Percentiles rank a stretch among this genome's conserved stretches.
These are phyloP conservation scores for Sarocladium strictum DNA, from an alignment of 2,329 filamentous ascomycete genomes.

Conservation along the genomic window DNA sequence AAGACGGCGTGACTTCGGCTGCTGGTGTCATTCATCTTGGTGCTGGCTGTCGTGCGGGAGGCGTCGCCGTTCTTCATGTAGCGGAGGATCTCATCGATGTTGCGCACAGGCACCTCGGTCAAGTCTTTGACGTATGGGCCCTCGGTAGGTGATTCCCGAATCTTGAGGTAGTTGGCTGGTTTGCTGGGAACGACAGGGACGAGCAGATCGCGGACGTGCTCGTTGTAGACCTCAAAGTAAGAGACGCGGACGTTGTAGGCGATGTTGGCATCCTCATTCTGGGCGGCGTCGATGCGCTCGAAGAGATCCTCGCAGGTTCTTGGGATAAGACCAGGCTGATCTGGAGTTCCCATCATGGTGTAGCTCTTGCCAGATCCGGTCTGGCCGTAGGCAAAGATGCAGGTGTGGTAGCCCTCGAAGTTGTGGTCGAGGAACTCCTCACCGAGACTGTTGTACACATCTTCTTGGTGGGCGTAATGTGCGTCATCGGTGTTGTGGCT, in stretches of 20 bases:
- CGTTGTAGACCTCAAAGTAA: constrained; percentile 99
- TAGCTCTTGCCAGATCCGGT: constrained; percentile 97
- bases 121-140: constrained; percentile 96
- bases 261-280: constrained; percentile 79
- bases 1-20: constrained; percentile 96
- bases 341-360: constrained; percentile 89
- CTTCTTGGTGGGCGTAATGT: constrained; percentile 87
- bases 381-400: constrained; percentile 97
- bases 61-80: constrained; percentile 87
- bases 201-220: constrained; percentile 91
- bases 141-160: constrained; percentile 89
- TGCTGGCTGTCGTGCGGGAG: constrained; percentile 84
- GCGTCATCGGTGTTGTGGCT: constrained; percentile 74
- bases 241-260: constrained; percentile 96
- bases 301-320: constrained; percentile 95
- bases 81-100: constrained; percentile 78
- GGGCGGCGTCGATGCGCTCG: constrained; percentile 74
- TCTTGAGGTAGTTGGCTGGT: constrained; percentile 88
- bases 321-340: constrained; percentile 86
- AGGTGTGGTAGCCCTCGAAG: constrained; percentile 98
- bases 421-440: constrained; percentile 99
- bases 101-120: constrained; percentile 86
- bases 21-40: constrained; percentile 99
- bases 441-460: constrained; percentile 89
- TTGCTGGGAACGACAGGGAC: constrained; percentile 65